Evolutionary conservation across 2,329 filamentous ascomycete genomes (phyloP), one percentile per base, ranked within the genome.

Genomic region (Chaetomium globosum): DNA sequence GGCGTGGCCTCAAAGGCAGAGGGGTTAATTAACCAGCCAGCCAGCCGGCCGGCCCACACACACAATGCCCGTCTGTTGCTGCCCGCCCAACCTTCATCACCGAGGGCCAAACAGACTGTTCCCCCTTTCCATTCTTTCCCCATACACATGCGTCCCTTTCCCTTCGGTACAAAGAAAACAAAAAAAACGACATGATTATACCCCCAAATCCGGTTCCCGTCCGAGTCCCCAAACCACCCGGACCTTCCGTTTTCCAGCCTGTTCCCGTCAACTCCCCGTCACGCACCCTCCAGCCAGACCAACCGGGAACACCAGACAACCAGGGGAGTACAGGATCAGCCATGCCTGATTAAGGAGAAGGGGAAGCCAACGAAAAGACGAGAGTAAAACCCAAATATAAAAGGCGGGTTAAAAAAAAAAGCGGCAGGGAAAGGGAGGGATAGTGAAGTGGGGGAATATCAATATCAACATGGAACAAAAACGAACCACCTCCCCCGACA

Each of bases 391-490:
- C 19, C 19, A n/a, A 48, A 23, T 21, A 48, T 23, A 48, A 21
- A 4, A 48, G 7, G n/a, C n/a, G 23, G 19, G n/a, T 9, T 2
- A 48, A 10, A 48, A 48, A 10, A 23, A 23, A 48, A n/a, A n/a
- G 19, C 4, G n/a, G 1, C 26, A 8, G 10, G 9, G 28, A 21
- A 19, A 30, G 26, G 19, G 31, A 36, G 19, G 36, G 8, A 23
- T 9, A 55, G n/a, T 26, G n/a, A 4, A 55, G n/a, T 26, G n/a
- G 19, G 39, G 10, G n/a, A 36, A 39, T 56, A 58, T 58, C 56
- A 58, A 58, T 31, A 46, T 57, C 33, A 57, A 54, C 52, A 54
- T 10, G 16, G 52, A 36, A 54, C 19, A 19, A 56, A 16, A 21
- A 43, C 39, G 26, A 53, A 30, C 51, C 26, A 53, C 31, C 21